Evolutionary conservation across 495 filamentous ascomycete genomes (phyloP), one percentile per base, ranked within the genome.

Genomic region (Podospora appendiculata): DNA sequence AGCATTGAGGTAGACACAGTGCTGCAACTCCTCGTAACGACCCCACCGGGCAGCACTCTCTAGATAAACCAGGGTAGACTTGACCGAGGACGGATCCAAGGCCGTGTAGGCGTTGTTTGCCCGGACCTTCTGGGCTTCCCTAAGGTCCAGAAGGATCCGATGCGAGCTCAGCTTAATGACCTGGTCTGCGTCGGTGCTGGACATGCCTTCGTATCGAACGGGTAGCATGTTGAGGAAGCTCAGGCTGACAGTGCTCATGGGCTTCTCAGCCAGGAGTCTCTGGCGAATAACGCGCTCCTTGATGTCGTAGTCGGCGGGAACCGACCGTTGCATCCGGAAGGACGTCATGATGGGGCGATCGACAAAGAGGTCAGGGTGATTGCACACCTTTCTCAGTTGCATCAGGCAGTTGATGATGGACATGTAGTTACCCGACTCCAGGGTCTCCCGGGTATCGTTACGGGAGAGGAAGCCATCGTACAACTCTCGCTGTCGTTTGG

Each of bases 401-500:
- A 99, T 95, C 41, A 99, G 72, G 69, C 94, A 96, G 68, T 95
- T 96, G 68, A 97, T 96, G 63, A 97, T 96, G 8, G 88, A 95
- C 57, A 97, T 82, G 64, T 96, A 96, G 59, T 97, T 99, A 16
- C 94, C 94, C 1, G 89, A 95, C n/a, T 87, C 79, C 12, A 97
- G 77, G 0, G 88, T 95, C 58, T 88, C 83, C 52, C 87, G 83
- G 0, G 94, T 97, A 54, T 95, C 86, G 2, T 90, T 85, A 56
- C 90, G 85, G n/a, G 89, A 89, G 75, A 99, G 86, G 67, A 96
- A 99, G 5, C 90, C 91, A 68, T 99, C 92, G 64, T 99, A 99
- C 14, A 99, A 69, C 66, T 92, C 92, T 38, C 94, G 81, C 61
- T 99, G 94, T 18, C 94, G 83, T 64, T 96, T 95, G 11, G 90